phyloP scores from a whole-genome alignment of 2,329 filamentous ascomycete species.

The Phialemonium atrogriseum region DNA sequence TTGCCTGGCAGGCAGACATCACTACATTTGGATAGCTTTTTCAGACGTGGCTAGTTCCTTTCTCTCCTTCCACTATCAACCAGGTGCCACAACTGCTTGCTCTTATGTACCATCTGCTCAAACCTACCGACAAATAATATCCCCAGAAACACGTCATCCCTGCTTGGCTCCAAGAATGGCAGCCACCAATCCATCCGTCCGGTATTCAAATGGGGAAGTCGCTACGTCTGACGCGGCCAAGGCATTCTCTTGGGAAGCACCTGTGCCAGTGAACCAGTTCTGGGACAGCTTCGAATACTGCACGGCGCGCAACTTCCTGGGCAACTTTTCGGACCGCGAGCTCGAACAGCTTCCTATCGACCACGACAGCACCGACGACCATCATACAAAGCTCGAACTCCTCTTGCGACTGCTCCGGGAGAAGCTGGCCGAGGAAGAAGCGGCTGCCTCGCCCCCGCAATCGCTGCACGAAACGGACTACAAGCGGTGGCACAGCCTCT shows the following conservation, averaged over 20 bases:
- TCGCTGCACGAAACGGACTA: constrained; percentile 6
- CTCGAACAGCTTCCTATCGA: constrained; percentile 6
- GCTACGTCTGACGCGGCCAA: constrained; percentile 1
- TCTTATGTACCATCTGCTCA: too few species aligned
- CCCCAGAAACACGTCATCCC: too few species aligned
- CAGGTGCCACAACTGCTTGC: too few species aligned
- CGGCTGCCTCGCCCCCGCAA: constrained; percentile 1
- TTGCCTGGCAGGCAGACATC: too few species aligned
- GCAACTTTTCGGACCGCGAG: constrained; percentile 6
- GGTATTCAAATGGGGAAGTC: not conserved
- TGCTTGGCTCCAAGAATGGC: too few species aligned
- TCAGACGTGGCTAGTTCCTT: too few species aligned
- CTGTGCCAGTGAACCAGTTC: constrained; percentile 10
- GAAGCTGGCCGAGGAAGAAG: constrained; percentile 4
- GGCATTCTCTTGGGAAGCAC: constrained; percentile 9
- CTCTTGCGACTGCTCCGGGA: constrained; percentile 7
- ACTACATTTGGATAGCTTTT: too few species aligned
- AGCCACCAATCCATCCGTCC: too few species aligned
- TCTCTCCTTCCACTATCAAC: too few species aligned
- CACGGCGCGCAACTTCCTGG: constrained; percentile 8
- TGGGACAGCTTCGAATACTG: constrained; percentile 7
- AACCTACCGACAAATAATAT: too few species aligned
- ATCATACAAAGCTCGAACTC: constrained; percentile 5
- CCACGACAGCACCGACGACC: constrained; percentile 4
- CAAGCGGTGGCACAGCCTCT: constrained; percentile 4